These are phyloP conservation scores for Globisporangium paddicum DNA, from an alignment of 352 stramenopile genomes.

Conservation along the genomic window DNA sequence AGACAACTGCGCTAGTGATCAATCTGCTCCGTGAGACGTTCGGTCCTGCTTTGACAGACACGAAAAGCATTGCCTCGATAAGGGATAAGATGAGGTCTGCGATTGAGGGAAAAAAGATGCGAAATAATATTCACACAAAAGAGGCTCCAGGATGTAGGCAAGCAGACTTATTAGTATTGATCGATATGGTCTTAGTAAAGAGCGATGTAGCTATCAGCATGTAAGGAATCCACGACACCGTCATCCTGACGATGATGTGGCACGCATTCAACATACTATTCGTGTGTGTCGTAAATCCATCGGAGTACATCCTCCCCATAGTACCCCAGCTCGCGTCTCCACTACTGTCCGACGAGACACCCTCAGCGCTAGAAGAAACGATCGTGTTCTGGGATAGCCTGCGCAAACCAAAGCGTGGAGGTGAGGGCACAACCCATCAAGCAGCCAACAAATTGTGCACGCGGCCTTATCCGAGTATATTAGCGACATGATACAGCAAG, in stretches of 20 bases:
- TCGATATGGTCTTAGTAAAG: constrained; percentile 5
- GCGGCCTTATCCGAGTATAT: too few species aligned
- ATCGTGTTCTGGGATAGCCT: too few species aligned
- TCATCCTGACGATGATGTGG: constrained; percentile 17
- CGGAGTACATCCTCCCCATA: too few species aligned
- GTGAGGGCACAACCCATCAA: too few species aligned
- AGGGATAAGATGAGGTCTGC: constrained; percentile 18
- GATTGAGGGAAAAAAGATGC: constrained; percentile 23
- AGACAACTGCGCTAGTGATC: neutral
- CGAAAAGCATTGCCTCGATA: constrained; percentile 14
- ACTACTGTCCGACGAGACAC: too few species aligned
- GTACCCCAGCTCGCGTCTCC: too few species aligned
- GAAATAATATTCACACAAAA: constrained; percentile 13
- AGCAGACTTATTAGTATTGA: constrained; percentile 10
- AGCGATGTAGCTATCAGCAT: neutral
- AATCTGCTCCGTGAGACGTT: constrained; percentile 11
- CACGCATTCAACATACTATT: neutral
- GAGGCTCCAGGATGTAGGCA: constrained; percentile 18
- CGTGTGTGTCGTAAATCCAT: too few species aligned
- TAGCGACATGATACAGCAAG: too few species aligned
- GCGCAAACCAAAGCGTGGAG: too few species aligned
- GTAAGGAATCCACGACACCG: constrained; percentile 13
- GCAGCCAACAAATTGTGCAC: too few species aligned
- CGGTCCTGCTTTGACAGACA: constrained; percentile 1
- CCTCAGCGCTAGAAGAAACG: too few species aligned